phyloP scores from a whole-genome alignment of 495 filamentous ascomycete genomes.

The Aspergillus nanangensis region DNA sequence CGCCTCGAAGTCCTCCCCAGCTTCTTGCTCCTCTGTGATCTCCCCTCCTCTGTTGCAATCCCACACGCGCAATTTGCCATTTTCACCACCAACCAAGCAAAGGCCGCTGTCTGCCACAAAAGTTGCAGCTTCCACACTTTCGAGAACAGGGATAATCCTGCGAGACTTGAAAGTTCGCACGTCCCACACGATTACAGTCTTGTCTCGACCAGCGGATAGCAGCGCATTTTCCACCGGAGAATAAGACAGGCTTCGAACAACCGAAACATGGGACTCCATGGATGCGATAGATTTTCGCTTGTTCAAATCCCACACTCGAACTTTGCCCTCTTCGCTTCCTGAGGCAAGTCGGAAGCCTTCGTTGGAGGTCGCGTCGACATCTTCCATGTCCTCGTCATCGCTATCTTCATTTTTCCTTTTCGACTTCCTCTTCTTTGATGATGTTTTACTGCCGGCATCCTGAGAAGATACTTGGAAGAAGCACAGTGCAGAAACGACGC shows the following conservation, averaged over 20 bases:
- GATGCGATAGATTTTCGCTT: conserved; percentile 73
- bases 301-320: conserved; percentile 86
- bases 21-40: conserved; percentile 65
- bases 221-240: conserved; percentile 67
- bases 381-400: conserved; percentile 40
- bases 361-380: conserved; percentile 32
- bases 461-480: conserved; percentile 71
- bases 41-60: conserved; percentile 69
- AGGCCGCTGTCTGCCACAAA: conserved; percentile 67
- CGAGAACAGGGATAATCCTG: conserved; percentile 77
- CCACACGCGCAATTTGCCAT: conserved; percentile 80
- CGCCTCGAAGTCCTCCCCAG: conserved; percentile 65
- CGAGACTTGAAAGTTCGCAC: conserved; percentile 76
- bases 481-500: conserved; percentile 81
- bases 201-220: conserved; percentile 88
- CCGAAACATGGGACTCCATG: conserved; percentile 88
- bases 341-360: conserved; percentile 76
- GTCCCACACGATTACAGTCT: conserved; percentile 91
- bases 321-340: conserved; percentile 86
- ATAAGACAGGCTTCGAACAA: conserved; percentile 81
- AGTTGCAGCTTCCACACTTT: conserved; percentile 77
- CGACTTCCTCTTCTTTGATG: conserved; percentile 35
- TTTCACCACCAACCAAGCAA: conserved; percentile 82
- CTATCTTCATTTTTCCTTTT: conserved; percentile 40
- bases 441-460: conserved; percentile 27